Evolutionary conservation across 1,139 yeast genomes (phyloP), one percentile per base, ranked within the genome.

Genomic region (Saccharomycopsis crataegensis): DNA sequence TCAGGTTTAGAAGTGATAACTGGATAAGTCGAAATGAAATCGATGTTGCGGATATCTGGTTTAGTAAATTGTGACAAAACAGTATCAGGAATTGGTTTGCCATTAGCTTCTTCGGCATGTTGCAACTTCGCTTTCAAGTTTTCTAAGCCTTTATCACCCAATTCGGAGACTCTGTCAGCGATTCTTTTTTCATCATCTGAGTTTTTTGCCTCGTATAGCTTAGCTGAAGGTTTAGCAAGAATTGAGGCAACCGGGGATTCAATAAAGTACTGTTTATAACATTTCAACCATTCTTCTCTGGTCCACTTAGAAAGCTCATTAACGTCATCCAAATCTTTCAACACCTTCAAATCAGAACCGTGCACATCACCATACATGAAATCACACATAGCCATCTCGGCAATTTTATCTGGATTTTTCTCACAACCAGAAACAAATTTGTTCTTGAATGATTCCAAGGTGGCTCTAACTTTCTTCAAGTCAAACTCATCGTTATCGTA

Each of bases 11-110:
- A 64, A 22, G 67, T 62, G 3, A 73, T 72, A 12, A 70, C 83
- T 1, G 95, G 78, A 32, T 73, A 71, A 0, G 96, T 86, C 22
- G 77, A 64, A 59, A 90, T 87, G 63, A 93, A 90, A 12, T 78
- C 71, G 54, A 93, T 90, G 47, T 78, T 77, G 0, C 84, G 72
- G 1, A 95, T 90, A 62, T 89, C 89, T 5, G 96, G 94, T 38
- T 79, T 77, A 32, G 77, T 77, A 66, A 86, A 88, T 38, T 73
- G 65, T 1, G 76, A 70, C 45, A 93, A 65, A 11, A 90, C 70
- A 1, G 76, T 75, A 8, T 79, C 77, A 0, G 99, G 97, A 57
- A 94, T 86, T 14, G 87, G 85, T 28, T 62, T 68, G 63, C 89
- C 88, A 65, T 93, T 93, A 49, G 72, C 74, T 3, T 68, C 71